Base-by-base conservation (phyloP, 1,139 yeast species). In the Diutina pseudorugosa region DNA sequence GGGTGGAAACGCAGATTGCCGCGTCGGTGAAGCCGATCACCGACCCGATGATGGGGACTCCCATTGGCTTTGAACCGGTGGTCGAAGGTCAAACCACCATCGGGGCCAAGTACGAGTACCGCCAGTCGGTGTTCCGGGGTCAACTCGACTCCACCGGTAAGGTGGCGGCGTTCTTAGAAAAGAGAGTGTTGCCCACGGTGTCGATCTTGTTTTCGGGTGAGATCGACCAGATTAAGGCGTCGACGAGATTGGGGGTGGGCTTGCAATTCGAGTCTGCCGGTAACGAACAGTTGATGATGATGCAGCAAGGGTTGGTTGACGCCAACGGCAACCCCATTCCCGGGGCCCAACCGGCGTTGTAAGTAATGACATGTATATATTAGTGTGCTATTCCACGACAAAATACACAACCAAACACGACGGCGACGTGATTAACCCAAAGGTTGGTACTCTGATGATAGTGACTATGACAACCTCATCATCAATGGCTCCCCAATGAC, bases 31-130 rank as follows among this genome's bases (percentile, higher is more conserved):
- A 79, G 64, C 95, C 93, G 64, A 77, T 86, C 59, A 79, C 85
- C 59, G 94, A 87, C 67, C 85, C 89, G 58, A 75, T 88, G 73
- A 76, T 84, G 77, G 91, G 90, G 56, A 82, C 87, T 54, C 88
- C 94, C 57, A 82, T 88, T 59, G 88, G 88, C 54, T 77, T 78
- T 63, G 86, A 84, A 69, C 91, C 95, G 50, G 82, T 84, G 52
- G 77, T 89, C 55, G 97, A 91, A 66, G 98, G 96, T 64, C 80
- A 80, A 62, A 91, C 99, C 62, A 87, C 97, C 57, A 69, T 93
- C 55, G 98, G 97, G 71, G 96, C 97, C 63, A 93, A 91, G 74
- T 93, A 93, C 72, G 98, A 93, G 74, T 94, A 90, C 79, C 90
- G 97, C 74, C 95, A 90, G 72, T 85, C 95, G 56, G 85, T 89